These are phyloP conservation scores for Pseudoscleropodium purum DNA, from an alignment of 225 moss, liverwort and hornwort genomes.

Conservation along the genomic window DNA sequence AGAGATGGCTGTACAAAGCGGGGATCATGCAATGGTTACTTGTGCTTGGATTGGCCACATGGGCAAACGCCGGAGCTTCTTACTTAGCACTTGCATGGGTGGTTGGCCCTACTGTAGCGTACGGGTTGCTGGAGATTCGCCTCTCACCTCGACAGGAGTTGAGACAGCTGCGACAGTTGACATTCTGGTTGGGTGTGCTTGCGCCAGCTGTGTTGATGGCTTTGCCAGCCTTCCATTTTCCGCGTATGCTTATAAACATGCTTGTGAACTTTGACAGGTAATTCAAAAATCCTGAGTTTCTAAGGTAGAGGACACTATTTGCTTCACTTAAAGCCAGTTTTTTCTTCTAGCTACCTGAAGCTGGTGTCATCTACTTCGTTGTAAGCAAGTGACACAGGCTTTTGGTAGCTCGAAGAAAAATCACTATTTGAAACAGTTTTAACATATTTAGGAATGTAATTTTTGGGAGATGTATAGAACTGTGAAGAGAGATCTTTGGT, in stretches of 20 bases:
- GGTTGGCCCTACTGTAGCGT: slow-evolving; percentile 37
- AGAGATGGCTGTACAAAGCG: slow-evolving; percentile 88
- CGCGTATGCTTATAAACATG: slow-evolving; percentile 37
- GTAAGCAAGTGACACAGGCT: neutral
- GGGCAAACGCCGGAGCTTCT: slow-evolving; percentile 65
- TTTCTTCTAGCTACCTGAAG: neutral
- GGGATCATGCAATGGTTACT: slow-evolving; percentile 76
- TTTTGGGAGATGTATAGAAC: neutral
- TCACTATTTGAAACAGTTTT: neutral
- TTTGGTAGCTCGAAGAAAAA: neutral
- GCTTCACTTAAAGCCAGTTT: neutral
- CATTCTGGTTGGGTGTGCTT: slow-evolving; percentile 64
- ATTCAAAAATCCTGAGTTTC: neutral
- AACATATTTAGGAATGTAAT: neutral
- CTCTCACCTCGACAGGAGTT: slow-evolving; percentile 58
- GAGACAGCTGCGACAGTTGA: slow-evolving; percentile 38
- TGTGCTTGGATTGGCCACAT: slow-evolving; percentile 68
- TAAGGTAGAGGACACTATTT: neutral
- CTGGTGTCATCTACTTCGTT: neutral
- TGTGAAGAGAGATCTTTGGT: neutral
- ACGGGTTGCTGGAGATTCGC: slow-evolving; percentile 66
- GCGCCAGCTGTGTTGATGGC: slow-evolving; percentile 44
- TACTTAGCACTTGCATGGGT: slow-evolving; percentile 50
- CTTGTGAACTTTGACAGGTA: slow-evolving; percentile 86
- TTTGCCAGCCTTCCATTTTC: slow-evolving; percentile 45